Evolutionary conservation across 345 rosid species (phyloP).

Genomic region (Viola odorata): DNA sequence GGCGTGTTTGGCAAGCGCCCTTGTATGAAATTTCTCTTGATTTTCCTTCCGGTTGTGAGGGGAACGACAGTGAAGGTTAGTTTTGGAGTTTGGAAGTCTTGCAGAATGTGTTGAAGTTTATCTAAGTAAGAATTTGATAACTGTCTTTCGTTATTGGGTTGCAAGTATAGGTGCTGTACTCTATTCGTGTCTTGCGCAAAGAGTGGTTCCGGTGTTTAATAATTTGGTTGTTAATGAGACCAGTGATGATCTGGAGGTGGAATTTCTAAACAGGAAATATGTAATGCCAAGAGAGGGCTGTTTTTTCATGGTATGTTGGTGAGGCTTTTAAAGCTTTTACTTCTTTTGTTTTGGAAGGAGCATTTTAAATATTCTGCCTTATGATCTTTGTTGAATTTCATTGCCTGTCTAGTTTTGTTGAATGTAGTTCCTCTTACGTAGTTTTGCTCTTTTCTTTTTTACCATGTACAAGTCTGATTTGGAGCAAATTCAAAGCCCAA

Average conservation of each 20-base stretch:
- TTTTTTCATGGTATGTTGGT: slow-evolving; percentile 69
- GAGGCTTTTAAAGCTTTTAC: no score
- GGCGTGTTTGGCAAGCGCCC: slow-evolving; percentile 76
- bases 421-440: slow-evolving; percentile 16
- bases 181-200: slow-evolving; percentile 23
- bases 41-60: slow-evolving; percentile 19
- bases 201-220: slow-evolving; percentile 47
- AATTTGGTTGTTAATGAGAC: slow-evolving; percentile 52
- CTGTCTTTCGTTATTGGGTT: no score
- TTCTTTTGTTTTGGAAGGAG: no score
- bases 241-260: slow-evolving; percentile 56
- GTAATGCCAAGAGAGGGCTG: slow-evolving; percentile 56
- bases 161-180: slow-evolving; percentile 18
- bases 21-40: slow-evolving; percentile 54
- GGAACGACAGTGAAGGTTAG: slow-evolving; percentile 26
- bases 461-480: slow-evolving; percentile 62
- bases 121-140: no score
- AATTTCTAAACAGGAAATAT: slow-evolving; percentile 41
- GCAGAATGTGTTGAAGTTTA: no score
- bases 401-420: background rate
- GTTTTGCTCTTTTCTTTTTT: slow-evolving; percentile 17
- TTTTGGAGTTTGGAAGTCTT: background rate
- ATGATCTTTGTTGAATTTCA: background rate
- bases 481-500: slow-evolving; percentile 65
- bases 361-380: background rate